phyloP scores from a whole-genome alignment of 805 yeast species.

The Pichia californica region DNA sequence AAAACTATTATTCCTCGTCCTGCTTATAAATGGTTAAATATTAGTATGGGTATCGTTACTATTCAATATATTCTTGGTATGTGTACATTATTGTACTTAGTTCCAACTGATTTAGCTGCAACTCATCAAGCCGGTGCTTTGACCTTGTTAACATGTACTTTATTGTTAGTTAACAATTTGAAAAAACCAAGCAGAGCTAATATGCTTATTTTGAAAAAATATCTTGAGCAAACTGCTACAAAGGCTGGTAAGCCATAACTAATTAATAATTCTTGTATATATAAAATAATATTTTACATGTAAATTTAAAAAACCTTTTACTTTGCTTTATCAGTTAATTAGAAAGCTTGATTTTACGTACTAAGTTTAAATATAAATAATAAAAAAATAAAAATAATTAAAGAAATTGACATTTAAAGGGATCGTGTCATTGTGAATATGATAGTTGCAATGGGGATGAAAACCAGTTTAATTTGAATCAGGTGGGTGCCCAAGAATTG shows the following conservation, averaged over 20 bases:
- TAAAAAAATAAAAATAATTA: no score
- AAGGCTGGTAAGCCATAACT: conserved; percentile 9
- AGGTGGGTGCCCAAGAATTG: no score
- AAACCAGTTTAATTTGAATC: no score
- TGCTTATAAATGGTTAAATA: conserved; percentile 52
- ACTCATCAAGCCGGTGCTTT: conserved; percentile 96
- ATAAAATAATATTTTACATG: no score
- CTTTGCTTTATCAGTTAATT: no score
- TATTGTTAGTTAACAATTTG: conserved; percentile 53
- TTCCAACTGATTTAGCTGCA: conserved; percentile 90
- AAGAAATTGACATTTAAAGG: no score
- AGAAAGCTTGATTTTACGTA: no score
- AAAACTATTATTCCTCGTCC: conserved; percentile 49
- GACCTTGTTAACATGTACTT: conserved; percentile 75
- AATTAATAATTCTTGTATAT: no score
- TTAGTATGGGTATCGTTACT: conserved; percentile 76
- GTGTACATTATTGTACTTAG: conserved; percentile 75
- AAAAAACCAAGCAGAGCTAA: conserved; percentile 44
- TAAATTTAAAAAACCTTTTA: no score
- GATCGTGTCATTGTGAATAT: no score
- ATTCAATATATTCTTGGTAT: conserved; percentile 85
- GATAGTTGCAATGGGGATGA: no score
- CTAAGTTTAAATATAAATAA: no score
- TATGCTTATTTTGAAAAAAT: conserved; percentile 25
- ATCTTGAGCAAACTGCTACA: conserved; percentile 17